Evolutionary conservation across 2,329 filamentous ascomycete genomes (phyloP), one percentile per base, ranked within the genome.

Genomic region (Dactylellina drechsleri): DNA sequence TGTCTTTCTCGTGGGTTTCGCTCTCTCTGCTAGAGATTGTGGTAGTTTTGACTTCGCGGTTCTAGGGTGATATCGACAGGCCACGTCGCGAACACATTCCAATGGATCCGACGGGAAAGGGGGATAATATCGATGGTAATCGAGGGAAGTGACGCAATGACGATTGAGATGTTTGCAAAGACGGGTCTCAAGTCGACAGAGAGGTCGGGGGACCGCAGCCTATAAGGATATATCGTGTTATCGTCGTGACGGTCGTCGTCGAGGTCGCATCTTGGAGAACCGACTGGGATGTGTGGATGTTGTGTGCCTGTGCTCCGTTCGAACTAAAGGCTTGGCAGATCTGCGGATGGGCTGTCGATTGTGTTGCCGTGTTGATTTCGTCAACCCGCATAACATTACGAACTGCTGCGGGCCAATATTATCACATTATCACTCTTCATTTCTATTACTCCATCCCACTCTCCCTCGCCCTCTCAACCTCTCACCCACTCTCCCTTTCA

Each of bases 341-440:
- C 31, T 20, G 41, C 20, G 40, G 52, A 31, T 36, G 31, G 31
- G 31, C 54, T 18, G 53, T 45, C 20, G 60, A 50, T 41, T 56
- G 68, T 59, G 68, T 59, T 68, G 58, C 43, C 56, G 64, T 47
- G 70, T 66, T 73, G 68, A 74, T 67, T 68, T 68, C 71, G 71
- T 75, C 71, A 75, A 59, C 64, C 71, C 62, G 71, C 71, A 75
- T 68, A 23, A 41, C 58, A 26, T 10, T 47, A 66, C 57, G 16
- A 58, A 61, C 53, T 18, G 43, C 43, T 18, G 43, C 20, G 31
- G 31, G 31, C 31, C 10, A 36, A 36, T 36, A 36, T 43, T 7
- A 26, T 47, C 64, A 45, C 16, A 20, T 20, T 12, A 23, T n/a
- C 26, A 36, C 13, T n/a, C 43, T 15, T 18, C 10, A n/a, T n/a